Percentiles rank a stretch among this genome's conserved stretches.
Conservation (phyloP, 768 basidiomycete genomes). For the Panus rudis region DNA sequence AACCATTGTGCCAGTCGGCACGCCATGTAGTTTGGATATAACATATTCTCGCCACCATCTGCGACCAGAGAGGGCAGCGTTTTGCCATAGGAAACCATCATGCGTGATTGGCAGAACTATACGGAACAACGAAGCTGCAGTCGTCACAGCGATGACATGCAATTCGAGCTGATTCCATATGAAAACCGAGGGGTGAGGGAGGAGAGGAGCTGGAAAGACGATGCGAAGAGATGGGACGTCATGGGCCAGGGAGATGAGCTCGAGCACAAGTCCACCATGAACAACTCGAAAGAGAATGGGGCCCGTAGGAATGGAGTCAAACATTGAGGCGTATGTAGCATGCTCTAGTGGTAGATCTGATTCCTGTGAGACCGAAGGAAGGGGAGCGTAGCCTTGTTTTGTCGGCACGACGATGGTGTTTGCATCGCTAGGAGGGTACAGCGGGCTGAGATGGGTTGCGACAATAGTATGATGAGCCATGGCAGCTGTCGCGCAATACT, state of each 20-base stretch:
- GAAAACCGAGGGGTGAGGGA: slow-evolving; percentile 61
- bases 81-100: slow-evolving; percentile 50
- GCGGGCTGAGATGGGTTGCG: slow-evolving; percentile 42
- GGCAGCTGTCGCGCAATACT: too few relatives aligned
- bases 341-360: slow-evolving; percentile 51
- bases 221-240: slow-evolving; percentile 65
- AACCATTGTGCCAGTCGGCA: slow-evolving; percentile 22
- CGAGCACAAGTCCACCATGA: slow-evolving; percentile 66
- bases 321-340: slow-evolving; percentile 55
- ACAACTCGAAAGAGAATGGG: slow-evolving; percentile 69
- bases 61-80: slow-evolving; percentile 32
- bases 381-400: slow-evolving; percentile 44
- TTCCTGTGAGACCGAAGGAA: slow-evolving; percentile 13
- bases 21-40: slow-evolving; percentile 30
- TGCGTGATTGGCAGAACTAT: slow-evolving; percentile 55
- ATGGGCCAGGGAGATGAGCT: slow-evolving; percentile 68
- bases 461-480: too few relatives aligned
- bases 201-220: slow-evolving; percentile 64
- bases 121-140: slow-evolving; percentile 65
- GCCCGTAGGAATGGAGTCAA: slow-evolving; percentile 52
- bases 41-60: slow-evolving; percentile 65
- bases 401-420: slow-evolving; percentile 52
- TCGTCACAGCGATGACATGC: slow-evolving; percentile 65
- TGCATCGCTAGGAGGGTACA: slow-evolving; percentile 46
- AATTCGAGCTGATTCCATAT: slow-evolving; percentile 41